Percentiles rank a stretch among this genome's conserved stretches.
phyloP scores from a whole-genome alignment of 1,284 basidiomycete species.

The Ganoderma sinense region DNA sequence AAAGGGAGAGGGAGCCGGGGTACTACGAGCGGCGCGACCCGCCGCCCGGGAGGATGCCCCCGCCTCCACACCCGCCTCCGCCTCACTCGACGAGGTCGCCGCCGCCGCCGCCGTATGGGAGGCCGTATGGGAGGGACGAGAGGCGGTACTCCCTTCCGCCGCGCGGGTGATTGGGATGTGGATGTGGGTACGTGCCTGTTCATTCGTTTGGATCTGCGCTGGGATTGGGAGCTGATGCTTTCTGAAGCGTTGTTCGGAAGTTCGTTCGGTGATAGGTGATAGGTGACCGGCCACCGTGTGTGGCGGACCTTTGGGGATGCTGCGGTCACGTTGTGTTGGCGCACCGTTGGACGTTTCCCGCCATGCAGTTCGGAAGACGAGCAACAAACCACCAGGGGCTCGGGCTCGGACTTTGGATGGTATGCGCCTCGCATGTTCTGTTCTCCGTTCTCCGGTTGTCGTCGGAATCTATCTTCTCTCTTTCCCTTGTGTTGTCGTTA shows the following conservation, averaged over 20 bases:
- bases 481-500: neutral
- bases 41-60: slow-evolving; percentile 25
- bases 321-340: neutral
- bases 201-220: neutral
- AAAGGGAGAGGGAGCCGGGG: slow-evolving; percentile 28
- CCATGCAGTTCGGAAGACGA: neutral
- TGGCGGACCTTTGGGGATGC: neutral
- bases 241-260: too few species aligned
- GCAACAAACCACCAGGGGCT: neutral
- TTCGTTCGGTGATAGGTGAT: neutral
- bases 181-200: slow-evolving; percentile 16
- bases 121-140: slow-evolving; percentile 36
- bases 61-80: slow-evolving; percentile 26
- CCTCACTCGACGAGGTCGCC: too few species aligned
- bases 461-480: neutral
- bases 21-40: slow-evolving; percentile 37
- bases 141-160: slow-evolving; percentile 34
- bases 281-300: neutral
- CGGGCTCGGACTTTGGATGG: neutral
- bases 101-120: slow-evolving; percentile 34
- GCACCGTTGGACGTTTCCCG: neutral
- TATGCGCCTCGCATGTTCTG: neutral
- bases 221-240: neutral
- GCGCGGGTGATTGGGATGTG: slow-evolving; percentile 12
- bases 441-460: neutral